Conservation (phyloP, 139 green algal genomes). For the Zygnema cylindricum region DNA sequence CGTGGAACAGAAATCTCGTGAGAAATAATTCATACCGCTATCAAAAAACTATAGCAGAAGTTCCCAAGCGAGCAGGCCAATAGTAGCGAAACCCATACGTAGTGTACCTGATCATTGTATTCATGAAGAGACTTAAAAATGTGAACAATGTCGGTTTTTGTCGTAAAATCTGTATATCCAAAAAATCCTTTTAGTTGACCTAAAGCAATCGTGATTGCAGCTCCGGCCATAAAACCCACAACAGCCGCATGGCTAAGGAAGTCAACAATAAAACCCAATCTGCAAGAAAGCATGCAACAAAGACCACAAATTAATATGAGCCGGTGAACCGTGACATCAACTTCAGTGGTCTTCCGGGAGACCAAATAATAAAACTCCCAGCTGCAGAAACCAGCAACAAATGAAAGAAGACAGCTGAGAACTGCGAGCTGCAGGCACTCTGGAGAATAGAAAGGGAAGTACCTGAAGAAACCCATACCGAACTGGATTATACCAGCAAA, state of each 20-base stretch:
- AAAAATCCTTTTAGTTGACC: conserved; percentile 53
- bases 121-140: conserved; percentile 3
- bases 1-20: too few species aligned
- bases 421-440: too few species aligned
- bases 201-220: conserved; percentile 51
- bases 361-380: too few species aligned
- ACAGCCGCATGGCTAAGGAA: conserved; percentile 58
- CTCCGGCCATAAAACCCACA: conserved; percentile 59
- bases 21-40: too few species aligned
- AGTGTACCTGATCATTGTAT: conserved; percentile 27
- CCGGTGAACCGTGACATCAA: too few species aligned
- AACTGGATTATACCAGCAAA: conserved; percentile 60
- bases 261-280: conserved; percentile 56
- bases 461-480: conserved; percentile 57
- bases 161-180: conserved; percentile 52
- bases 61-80: too few species aligned
- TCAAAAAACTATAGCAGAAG: conserved; percentile 2
- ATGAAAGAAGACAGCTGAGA: too few species aligned
- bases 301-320: too few species aligned
- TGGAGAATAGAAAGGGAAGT: too few species aligned
- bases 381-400: too few species aligned
- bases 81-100: too few species aligned
- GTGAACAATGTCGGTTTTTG: conserved; percentile 53
- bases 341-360: too few species aligned
- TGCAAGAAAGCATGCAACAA: conserved; percentile 22